Conservation (phyloP, 2,329 filamentous ascomycete species). For the Aspergillus ochraceoroseus region DNA sequence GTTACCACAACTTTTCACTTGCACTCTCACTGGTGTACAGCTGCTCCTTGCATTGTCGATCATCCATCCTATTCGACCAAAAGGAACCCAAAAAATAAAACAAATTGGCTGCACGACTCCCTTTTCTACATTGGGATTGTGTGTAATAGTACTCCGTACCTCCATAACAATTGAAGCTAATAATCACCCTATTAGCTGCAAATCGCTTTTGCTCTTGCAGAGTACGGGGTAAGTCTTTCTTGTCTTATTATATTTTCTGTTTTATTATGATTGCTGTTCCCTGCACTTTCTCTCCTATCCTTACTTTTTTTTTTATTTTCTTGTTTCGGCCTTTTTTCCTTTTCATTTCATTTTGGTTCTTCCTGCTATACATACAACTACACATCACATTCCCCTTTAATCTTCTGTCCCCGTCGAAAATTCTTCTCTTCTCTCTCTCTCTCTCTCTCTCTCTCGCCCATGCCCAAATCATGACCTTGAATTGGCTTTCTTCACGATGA, state of each 20-base stretch:
- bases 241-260: background rate
- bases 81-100: constrained; percentile 8
- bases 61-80: constrained; percentile 15
- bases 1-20: background rate
- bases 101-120: constrained; percentile 18
- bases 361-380: constrained; percentile 7
- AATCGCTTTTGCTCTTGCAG: constrained; percentile 11
- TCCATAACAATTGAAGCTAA: constrained; percentile 11
- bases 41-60: constrained; percentile 25
- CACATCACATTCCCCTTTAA: background rate
- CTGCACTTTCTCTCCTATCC: too few species aligned
- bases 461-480: constrained; percentile 18
- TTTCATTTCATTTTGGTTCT: constrained; percentile 1
- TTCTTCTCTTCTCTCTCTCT: constrained; percentile 5
- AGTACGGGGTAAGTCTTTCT: constrained; percentile 9
- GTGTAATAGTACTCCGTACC: constrained; percentile 16
- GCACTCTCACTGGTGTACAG: constrained; percentile 9
- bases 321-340: constrained; percentile 7
- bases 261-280: constrained; percentile 6
- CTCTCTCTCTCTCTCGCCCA: background rate
- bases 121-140: constrained; percentile 13
- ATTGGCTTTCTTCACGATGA: constrained; percentile 26
- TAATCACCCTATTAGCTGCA: constrained; percentile 13
- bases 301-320: constrained; percentile 4
- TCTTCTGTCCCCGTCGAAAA: background rate